Base-by-base conservation (phyloP, 352 stramenopile genomes). In the Phytophthora rubi region DNA sequence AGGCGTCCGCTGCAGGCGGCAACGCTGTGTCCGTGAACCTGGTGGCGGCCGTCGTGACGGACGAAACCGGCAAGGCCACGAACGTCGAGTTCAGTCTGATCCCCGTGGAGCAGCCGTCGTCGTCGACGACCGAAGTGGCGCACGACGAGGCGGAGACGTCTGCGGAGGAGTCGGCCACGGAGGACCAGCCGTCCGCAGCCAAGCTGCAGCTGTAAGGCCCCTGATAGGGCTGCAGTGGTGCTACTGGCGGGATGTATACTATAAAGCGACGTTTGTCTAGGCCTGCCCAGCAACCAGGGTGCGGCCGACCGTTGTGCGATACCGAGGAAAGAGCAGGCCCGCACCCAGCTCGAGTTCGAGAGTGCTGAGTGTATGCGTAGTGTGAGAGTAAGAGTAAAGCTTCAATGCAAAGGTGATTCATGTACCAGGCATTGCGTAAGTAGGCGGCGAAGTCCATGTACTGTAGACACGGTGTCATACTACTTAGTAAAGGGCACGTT, bases 41-140 rank as follows among this genome's bases (percentile, higher is more conserved):
- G 8, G 80, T 91, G 48, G 83, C 81, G 13, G 84, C 83, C 3
- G 72, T 76, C 18, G 66, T 89, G 35, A 81, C 76, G 23, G 83
- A 89, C 51, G 80, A 86, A 28, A 65, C 59, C 44, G 70, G 79
- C 56, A 88, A 91, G 60, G 54, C 75, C 9, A 79, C 59, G 37
- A 83, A 87, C 62, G 72, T 91, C n/a, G 83, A 91, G 76, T 86
- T 89, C 63, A 89, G 79, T 42, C 18, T 91, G 18, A 83, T 91
- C 35, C 81, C 83, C 0, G 52, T 83, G 4, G 77, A 69, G 39
- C 35, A 74, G 59, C 65, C 51, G 42, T 6, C 12, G 35, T 1
- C 18, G 9, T 6, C 6, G 5, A 62, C 56, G 35, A 9, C 28
- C 3, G 16, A 42, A n/a, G 35, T 23, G 8, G 18, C 33, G 0